Conservation (phyloP, 2,329 filamentous ascomycete genomes). For the Endoconidiophora polonica region DNA sequence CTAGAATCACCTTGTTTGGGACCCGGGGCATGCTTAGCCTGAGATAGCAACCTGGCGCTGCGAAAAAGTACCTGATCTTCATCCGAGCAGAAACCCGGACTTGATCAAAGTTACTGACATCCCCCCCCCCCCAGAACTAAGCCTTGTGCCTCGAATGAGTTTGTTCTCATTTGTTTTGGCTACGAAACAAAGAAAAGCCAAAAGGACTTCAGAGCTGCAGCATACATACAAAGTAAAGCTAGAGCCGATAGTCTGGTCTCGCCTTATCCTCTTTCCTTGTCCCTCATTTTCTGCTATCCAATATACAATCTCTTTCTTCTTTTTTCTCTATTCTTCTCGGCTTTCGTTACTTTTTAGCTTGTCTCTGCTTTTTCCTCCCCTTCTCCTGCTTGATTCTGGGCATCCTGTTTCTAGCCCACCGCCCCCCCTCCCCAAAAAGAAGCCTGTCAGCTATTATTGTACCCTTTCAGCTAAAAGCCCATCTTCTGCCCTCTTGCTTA, state of each 20-base stretch:
- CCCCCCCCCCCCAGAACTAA: not conserved
- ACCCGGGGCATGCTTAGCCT: no score
- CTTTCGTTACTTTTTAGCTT: constrained; percentile 6
- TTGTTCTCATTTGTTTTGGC: not conserved
- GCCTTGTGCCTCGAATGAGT: not conserved
- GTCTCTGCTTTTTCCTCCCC: not conserved
- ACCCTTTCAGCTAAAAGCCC: not conserved
- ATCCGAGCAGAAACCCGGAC: constrained; percentile 9
- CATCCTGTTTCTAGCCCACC: no score
- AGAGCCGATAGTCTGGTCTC: not conserved
- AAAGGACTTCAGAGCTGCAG: not conserved
- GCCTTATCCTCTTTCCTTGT: not conserved
- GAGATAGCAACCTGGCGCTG: not conserved
- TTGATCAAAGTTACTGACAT: constrained; percentile 9
- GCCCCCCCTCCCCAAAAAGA: no score
- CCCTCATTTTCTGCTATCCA: not conserved
- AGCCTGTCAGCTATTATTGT: no score
- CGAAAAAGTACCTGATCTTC: constrained; percentile 8
- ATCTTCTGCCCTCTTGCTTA: not conserved
- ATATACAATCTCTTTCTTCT: not conserved
- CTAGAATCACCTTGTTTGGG: not conserved
- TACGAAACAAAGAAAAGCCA: not conserved
- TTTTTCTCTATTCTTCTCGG: constrained; percentile 4
- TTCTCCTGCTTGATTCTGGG: no score
- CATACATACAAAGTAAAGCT: not conserved